These are phyloP conservation scores for Astrothelium macrocarpum DNA, from an alignment of 495 filamentous ascomycete genomes.

Conservation along the genomic window DNA sequence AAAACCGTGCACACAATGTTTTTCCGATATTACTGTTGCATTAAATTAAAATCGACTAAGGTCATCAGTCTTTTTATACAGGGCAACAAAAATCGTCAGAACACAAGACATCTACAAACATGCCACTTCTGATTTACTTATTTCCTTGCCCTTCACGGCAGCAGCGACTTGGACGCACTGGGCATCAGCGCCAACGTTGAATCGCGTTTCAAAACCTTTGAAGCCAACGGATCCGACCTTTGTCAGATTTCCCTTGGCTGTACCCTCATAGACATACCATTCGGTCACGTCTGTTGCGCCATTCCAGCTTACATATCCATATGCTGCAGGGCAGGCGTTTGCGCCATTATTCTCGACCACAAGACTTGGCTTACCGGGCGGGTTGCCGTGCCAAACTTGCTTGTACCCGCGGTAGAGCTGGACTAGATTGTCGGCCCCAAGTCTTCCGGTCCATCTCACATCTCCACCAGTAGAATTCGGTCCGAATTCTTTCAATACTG, in stretches of 20 bases:
- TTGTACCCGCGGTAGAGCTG: conserved; percentile 17
- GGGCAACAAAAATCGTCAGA: no score
- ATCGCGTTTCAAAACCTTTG: conserved; percentile 12
- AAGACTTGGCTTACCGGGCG: conserved; percentile 7
- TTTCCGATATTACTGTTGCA: no score
- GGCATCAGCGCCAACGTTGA: conserved; percentile 4
- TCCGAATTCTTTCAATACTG: conserved; percentile 15
- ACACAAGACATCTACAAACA: not conserved
- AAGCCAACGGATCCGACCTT: conserved; percentile 5
- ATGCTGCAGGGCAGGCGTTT: not conserved
- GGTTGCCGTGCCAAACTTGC: conserved; percentile 16
- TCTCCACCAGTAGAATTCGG: conserved; percentile 2
- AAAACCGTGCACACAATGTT: no score
- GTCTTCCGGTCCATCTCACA: conserved; percentile 14
- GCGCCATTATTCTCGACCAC: conserved; percentile 3
- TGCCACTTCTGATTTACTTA: not conserved
- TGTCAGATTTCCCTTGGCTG: not conserved
- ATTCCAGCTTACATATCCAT: conserved; percentile 16
- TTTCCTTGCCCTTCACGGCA: conserved; percentile 8
- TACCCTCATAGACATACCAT: conserved; percentile 8
- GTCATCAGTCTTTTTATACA: not conserved
- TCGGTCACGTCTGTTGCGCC: conserved; percentile 12
- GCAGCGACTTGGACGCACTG: conserved; percentile 11
- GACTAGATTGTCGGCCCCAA: conserved; percentile 9
- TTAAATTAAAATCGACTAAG: not conserved